These are phyloP conservation scores for Nissolia schottii DNA, from an alignment of 306 rosid species.

Conservation along the genomic window DNA sequence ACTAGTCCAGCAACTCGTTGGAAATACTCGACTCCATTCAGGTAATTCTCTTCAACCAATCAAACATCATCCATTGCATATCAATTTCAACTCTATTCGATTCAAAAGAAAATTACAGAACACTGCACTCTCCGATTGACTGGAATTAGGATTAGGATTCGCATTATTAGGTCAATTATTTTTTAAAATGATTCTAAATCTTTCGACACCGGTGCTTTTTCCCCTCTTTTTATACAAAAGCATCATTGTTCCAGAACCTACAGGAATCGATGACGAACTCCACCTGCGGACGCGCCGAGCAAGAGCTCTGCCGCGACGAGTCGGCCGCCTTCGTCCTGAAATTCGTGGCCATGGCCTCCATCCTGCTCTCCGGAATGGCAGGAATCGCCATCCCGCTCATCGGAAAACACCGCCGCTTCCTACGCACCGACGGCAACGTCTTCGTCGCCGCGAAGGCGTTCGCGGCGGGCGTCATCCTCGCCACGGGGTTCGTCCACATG, in stretches of 20 bases:
- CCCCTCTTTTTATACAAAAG: not conserved
- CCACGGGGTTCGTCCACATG: slow-evolving; percentile 97
- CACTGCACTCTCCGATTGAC: not conserved
- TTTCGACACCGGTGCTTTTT: slow-evolving; percentile 10
- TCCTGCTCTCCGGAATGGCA: slow-evolving; percentile 58
- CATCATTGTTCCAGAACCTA: slow-evolving; percentile 31
- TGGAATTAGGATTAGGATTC: not conserved
- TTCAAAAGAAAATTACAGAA: not conserved
- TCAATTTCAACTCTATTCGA: not conserved
- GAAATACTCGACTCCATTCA: slow-evolving; percentile 26
- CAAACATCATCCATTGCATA: not conserved
- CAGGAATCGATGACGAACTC: slow-evolving; percentile 52
- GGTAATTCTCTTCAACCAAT: slow-evolving; percentile 45
- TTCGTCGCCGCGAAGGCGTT: slow-evolving; percentile 80
- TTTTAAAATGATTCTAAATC: slow-evolving; percentile 20
- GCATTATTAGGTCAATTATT: not conserved
- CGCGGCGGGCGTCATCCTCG: slow-evolving; percentile 92
- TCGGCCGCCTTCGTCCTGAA: slow-evolving; percentile 63
- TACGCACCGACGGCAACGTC: slow-evolving; percentile 69
- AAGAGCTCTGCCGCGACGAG: slow-evolving; percentile 61
- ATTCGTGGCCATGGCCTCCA: slow-evolving; percentile 65
- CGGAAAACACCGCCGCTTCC: slow-evolving; percentile 53
- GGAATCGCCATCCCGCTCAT: slow-evolving; percentile 74
- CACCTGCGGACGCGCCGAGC: slow-evolving; percentile 40
- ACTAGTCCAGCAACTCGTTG: slow-evolving; percentile 36